Conservation (phyloP, 208 protist species). For the Leishmania turanica region DNA sequence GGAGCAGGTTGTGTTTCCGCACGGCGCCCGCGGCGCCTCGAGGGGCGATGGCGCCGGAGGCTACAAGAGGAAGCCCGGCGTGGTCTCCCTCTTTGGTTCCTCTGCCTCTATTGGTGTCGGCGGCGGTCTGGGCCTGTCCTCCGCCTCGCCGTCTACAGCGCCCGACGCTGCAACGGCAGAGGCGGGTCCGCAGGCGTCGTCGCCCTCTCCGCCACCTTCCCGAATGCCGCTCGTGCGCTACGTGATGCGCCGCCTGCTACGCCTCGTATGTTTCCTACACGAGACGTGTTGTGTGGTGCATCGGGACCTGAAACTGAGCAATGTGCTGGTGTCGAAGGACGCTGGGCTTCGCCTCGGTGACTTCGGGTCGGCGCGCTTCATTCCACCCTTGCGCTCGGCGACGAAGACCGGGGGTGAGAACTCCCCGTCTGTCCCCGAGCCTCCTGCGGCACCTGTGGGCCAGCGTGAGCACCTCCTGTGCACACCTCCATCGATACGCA, state of each 20-base stretch:
- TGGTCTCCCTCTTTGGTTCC: slow-evolving; percentile 16
- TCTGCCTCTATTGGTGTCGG: background rate
- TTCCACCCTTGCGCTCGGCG: slow-evolving; percentile 13
- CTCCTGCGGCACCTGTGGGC: background rate
- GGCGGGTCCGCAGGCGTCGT: slow-evolving; percentile 15
- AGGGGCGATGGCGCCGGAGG: slow-evolving; percentile 6
- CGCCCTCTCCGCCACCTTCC: slow-evolving; percentile 17
- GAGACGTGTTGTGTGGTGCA: slow-evolving; percentile 78
- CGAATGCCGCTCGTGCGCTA: slow-evolving; percentile 64
- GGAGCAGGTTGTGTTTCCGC: slow-evolving; percentile 40
- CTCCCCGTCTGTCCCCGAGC: background rate
- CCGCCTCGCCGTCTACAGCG: background rate
- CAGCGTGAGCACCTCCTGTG: slow-evolving; percentile 22
- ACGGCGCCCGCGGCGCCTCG: background rate
- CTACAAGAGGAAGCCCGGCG: slow-evolving; percentile 13
- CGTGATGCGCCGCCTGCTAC: slow-evolving; percentile 72
- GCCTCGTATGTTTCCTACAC: slow-evolving; percentile 72
- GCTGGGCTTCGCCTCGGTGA: slow-evolving; percentile 83
- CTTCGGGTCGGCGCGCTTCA: slow-evolving; percentile 86
- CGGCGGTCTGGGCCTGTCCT: background rate
- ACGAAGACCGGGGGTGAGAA: background rate
- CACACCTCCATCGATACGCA: slow-evolving; percentile 76
- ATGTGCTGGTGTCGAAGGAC: slow-evolving; percentile 71
- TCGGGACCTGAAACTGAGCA: slow-evolving; percentile 90
- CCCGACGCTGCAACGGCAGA: background rate